Conservation (phyloP, 1,284 basidiomycete species). For the Puccinia novopanici region DNA sequence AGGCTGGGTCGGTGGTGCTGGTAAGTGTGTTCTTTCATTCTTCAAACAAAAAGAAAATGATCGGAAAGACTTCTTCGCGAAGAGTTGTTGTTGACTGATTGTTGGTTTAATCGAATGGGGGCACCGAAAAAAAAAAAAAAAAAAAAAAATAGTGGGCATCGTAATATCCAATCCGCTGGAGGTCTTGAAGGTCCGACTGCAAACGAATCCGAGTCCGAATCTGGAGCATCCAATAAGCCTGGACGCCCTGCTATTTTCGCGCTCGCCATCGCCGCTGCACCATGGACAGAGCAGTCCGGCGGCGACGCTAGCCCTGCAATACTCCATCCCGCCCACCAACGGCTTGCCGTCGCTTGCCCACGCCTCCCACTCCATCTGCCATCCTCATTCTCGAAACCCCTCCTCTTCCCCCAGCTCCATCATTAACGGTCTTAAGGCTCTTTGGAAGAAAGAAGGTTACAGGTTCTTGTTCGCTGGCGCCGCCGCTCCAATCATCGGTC, state of each 20-base stretch:
- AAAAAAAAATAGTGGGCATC: conserved; percentile 53
- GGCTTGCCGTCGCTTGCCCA: background rate
- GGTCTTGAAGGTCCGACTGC: conserved; percentile 56
- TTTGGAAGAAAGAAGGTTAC: conserved; percentile 56
- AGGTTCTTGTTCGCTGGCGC: conserved; percentile 57
- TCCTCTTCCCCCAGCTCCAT: conserved; percentile 9
- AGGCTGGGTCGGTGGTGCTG: conserved; percentile 49
- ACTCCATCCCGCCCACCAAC: conserved; percentile 44
- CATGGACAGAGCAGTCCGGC: conserved; percentile 35
- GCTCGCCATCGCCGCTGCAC: conserved; percentile 40
- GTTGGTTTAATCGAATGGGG: background rate
- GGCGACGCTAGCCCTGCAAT: conserved; percentile 38
- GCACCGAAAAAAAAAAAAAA: no score
- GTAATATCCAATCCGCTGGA: conserved; percentile 54
- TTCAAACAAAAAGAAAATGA: background rate
- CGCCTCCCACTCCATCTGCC: background rate
- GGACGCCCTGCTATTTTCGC: conserved; percentile 47
- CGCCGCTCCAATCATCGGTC: conserved; percentile 56
- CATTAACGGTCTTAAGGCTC: conserved; percentile 51
- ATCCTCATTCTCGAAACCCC: conserved; percentile 16
- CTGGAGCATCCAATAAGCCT: conserved; percentile 39
- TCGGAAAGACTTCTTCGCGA: no score
- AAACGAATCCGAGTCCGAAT: conserved; percentile 53
- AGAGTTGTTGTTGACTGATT: background rate
- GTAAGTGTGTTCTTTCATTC: conserved; percentile 7